Evolutionary conservation across 805 yeast species (phyloP), one percentile per base, ranked within the genome.

Genomic region (Hanseniaspora meyeri): DNA sequence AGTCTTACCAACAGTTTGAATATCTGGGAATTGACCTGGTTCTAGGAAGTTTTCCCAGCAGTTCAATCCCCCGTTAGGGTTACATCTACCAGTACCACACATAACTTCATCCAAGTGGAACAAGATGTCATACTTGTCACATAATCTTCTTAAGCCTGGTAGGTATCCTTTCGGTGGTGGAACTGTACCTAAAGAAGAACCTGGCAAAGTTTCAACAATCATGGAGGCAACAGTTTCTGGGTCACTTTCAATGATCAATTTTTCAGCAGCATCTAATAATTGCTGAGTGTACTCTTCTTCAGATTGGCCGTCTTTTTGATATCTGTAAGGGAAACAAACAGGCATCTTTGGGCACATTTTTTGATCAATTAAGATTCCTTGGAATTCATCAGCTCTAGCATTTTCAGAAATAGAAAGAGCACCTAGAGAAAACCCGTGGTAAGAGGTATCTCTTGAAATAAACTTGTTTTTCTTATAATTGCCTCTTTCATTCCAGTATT

Each of bases 1-100:
- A 51, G 78, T 71, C 65, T 77, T 77, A 57, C 80, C 81, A 53
- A 72, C 72, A 17, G 77, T 67, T 62, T 72, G 73, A 43, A 77
- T 67, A 62, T 77, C 80, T 57, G 81, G 81, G 32, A 66, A 65
- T 49, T 66, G 73, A 32, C 67, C 71, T 20, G 65, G 62, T 36
- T 63, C 68, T 63, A 72, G 63, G 57, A 63, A 72, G 59, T 72
- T 72, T 61, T 74, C 77, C 74, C 77, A 76, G 58, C 76, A 76
- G 65, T 69, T 72, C 60, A 72, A 69, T 32, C 72, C 70, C 37
- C 81, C 81, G 49, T 64, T 61, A 24, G 68, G 67, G 59, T 64
- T 62, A 58, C 72, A 68, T 62, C 82, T 72, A 24, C 81, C 82
- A 42, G 77, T 72, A 37, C 82, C 82, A 63, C 79, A 77, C 80